Conservation (phyloP, 306 rosid species). For the Rubus idaeus region DNA sequence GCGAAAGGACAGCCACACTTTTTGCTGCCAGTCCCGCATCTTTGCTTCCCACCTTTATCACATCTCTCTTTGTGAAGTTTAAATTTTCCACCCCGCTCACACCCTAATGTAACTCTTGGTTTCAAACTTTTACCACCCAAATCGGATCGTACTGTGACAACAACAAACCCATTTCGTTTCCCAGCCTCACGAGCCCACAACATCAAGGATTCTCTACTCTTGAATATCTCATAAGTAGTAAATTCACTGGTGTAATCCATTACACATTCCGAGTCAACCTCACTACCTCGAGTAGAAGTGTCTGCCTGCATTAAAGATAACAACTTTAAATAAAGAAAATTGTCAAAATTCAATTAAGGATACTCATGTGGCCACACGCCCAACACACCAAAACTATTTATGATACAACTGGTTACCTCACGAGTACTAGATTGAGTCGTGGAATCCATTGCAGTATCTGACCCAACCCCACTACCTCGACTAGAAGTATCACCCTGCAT, state of each 20-base stretch:
- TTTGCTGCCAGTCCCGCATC: conserved; percentile 28
- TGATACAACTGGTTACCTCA: conserved; percentile 14
- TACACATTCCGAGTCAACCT: conserved; percentile 22
- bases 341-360: background rate
- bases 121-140: conserved; percentile 27
- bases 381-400: background rate
- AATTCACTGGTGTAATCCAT: conserved; percentile 35
- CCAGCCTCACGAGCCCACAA: conserved; percentile 30
- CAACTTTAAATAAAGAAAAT: background rate
- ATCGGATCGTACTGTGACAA: conserved; percentile 29
- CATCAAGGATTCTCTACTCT: conserved; percentile 30
- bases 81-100: conserved; percentile 31
- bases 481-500: conserved; percentile 30
- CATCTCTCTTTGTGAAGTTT: conserved; percentile 19
- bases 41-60: background rate
- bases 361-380: background rate
- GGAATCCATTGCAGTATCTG: conserved; percentile 22
- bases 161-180: conserved; percentile 32
- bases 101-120: conserved; percentile 35
- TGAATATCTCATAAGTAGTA: conserved; percentile 30
- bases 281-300: conserved; percentile 16
- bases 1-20: conserved; percentile 33
- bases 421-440: conserved; percentile 20
- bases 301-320: conserved; percentile 24
- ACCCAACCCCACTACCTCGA: conserved; percentile 19